Percentiles rank a stretch among this genome's conserved stretches.
These are phyloP conservation scores for Peronospora farinosa DNA, from an alignment of 352 stramenopile genomes.

Conservation along the genomic window DNA sequence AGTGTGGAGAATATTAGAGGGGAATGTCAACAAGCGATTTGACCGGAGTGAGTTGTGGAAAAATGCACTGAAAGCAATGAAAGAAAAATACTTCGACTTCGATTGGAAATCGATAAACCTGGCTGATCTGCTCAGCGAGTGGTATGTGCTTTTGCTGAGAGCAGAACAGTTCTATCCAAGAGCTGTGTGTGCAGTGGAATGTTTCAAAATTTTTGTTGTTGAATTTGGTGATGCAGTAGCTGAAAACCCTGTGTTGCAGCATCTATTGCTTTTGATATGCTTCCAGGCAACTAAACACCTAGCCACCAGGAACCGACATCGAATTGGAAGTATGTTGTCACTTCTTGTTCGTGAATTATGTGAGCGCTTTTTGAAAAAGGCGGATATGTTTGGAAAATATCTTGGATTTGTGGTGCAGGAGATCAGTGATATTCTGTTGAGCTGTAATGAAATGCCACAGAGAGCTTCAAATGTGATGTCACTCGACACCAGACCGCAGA, in stretches of 20 bases:
- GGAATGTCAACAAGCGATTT: conserved; percentile 17
- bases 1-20: conserved; percentile 45
- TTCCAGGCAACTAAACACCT: conserved; percentile 59
- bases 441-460: conserved; percentile 6
- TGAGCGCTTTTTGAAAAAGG: conserved; percentile 53
- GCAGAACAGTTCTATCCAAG: conserved; percentile 35
- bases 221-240: conserved; percentile 39
- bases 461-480: not conserved
- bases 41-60: conserved; percentile 34
- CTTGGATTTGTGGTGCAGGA: conserved; percentile 70
- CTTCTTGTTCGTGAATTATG: conserved; percentile 56
- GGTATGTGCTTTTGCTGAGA: conserved; percentile 52
- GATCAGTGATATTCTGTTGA: conserved; percentile 57
- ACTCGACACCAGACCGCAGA: not conserved
- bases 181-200: conserved; percentile 52
- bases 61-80: conserved; percentile 51
- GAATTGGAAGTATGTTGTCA: conserved; percentile 35
- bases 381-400: conserved; percentile 75
- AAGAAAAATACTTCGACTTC: conserved; percentile 60
- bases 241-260: conserved; percentile 42
- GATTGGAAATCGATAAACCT: conserved; percentile 61
- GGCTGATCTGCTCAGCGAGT: conserved; percentile 48
- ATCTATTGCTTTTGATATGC: conserved; percentile 61
- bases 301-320: conserved; percentile 23
- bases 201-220: conserved; percentile 54